Percentiles rank a stretch among this genome's conserved stretches.
These are phyloP conservation scores for Trichoderma endophyticum DNA, from an alignment of 2,329 filamentous ascomycete genomes.

Conservation along the genomic window DNA sequence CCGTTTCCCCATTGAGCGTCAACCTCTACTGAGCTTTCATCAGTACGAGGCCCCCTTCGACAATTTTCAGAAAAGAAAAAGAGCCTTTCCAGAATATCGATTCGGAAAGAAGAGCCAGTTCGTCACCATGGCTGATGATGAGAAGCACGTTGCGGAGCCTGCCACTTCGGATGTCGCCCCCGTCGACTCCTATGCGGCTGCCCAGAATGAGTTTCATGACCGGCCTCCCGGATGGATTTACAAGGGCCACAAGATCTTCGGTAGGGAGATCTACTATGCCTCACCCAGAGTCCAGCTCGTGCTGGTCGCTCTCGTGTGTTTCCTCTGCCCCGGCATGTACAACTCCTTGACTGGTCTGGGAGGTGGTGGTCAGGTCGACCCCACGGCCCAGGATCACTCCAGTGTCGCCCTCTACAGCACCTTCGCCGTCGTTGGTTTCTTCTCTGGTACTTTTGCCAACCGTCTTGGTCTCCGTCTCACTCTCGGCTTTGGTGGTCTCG, in stretches of 20 bases:
- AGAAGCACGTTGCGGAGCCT: conserved; percentile 18
- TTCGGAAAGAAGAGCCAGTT: not conserved
- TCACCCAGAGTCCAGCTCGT: conserved; percentile 69
- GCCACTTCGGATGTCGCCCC: conserved; percentile 14
- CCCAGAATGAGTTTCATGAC: conserved; percentile 21
- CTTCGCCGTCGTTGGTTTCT: conserved; percentile 65
- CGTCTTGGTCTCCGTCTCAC: conserved; percentile 67
- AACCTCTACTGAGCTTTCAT: not conserved
- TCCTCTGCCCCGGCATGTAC: conserved; percentile 71
- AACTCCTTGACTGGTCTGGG: conserved; percentile 65
- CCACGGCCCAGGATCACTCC: conserved; percentile 57
- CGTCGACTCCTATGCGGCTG: conserved; percentile 20
- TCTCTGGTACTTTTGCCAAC: conserved; percentile 76
- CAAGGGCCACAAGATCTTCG: conserved; percentile 54
- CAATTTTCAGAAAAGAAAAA: not conserved
- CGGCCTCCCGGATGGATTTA: conserved; percentile 65
- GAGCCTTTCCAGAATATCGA: not conserved
- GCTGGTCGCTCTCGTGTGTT: conserved; percentile 56
- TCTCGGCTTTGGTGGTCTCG: conserved; percentile 68
- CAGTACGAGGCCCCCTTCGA: not conserved
- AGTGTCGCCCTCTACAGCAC: conserved; percentile 70
- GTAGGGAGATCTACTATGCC: conserved; percentile 63
- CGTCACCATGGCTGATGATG: conserved; percentile 29
- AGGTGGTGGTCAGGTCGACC: conserved; percentile 54
- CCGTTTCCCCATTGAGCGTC: not conserved